phyloP scores from a whole-genome alignment of 495 filamentous ascomycete genomes.

The Ascobolus immersus region DNA sequence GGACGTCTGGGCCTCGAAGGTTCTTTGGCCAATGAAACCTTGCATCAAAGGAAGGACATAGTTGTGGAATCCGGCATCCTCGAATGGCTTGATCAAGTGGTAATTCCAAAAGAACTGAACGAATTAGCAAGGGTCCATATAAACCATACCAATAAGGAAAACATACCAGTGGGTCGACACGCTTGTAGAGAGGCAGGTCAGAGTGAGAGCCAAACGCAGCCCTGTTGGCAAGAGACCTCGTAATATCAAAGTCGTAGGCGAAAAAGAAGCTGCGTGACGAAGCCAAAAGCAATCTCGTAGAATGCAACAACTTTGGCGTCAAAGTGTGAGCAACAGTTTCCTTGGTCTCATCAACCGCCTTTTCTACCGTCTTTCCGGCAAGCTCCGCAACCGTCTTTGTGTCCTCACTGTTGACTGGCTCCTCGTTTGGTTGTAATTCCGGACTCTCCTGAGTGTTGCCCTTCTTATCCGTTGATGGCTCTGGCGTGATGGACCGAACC shows the following conservation, averaged over 20 bases:
- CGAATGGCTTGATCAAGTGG: slow-evolving; percentile 46
- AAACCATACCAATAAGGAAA: neutral
- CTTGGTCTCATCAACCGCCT: slow-evolving; percentile 14
- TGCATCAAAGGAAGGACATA: slow-evolving; percentile 70
- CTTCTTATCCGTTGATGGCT: slow-evolving; percentile 2
- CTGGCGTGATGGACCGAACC: slow-evolving; percentile 3
- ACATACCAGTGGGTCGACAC: slow-evolving; percentile 46
- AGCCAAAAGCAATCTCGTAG: slow-evolving; percentile 52
- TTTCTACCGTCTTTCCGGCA: slow-evolving; percentile 4
- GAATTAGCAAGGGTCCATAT: slow-evolving; percentile 10
- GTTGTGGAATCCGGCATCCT: slow-evolving; percentile 34
- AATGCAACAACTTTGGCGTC: slow-evolving; percentile 60
- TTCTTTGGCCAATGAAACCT: slow-evolving; percentile 75
- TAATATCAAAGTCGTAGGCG: slow-evolving; percentile 77
- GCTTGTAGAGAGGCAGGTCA: slow-evolving; percentile 36
- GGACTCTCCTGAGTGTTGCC: slow-evolving; percentile 7
- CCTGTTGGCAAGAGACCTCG: slow-evolving; percentile 31
- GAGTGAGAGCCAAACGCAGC: no score
- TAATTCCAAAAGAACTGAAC: slow-evolving; percentile 72
- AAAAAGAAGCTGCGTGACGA: slow-evolving; percentile 70
- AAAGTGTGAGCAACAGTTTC: slow-evolving; percentile 25
- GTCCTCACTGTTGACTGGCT: slow-evolving; percentile 9
- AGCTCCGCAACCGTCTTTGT: slow-evolving; percentile 7
- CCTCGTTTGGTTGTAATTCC: slow-evolving; percentile 8
- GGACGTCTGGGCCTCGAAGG: slow-evolving; percentile 29